Conservation (phyloP, 2,329 filamentous ascomycete genomes). For the Alternaria arborescens region DNA sequence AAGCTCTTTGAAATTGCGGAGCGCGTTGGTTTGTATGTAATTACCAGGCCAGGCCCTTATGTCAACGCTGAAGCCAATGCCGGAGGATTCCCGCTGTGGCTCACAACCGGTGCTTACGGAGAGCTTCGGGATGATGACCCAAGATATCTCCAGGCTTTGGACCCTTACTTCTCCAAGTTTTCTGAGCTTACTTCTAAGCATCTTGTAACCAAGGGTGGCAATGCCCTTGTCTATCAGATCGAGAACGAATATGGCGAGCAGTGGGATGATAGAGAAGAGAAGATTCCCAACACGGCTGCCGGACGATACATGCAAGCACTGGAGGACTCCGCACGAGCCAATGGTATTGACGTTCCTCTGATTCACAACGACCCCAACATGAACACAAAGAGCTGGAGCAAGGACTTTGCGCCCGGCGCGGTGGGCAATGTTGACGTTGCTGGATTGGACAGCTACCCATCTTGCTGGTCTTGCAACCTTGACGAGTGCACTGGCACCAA, state of each 20-base stretch:
- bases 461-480: conserved; percentile 71
- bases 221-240: conserved; percentile 65
- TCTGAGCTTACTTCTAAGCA: conserved; percentile 62
- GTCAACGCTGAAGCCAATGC: conserved; percentile 71
- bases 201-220: conserved; percentile 66
- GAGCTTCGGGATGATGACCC: conserved; percentile 62
- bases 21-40: conserved; percentile 63
- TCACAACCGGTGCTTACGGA: conserved; percentile 68
- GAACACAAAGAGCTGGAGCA: conserved; percentile 66
- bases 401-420: conserved; percentile 63
- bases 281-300: conserved; percentile 59
- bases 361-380: conserved; percentile 69
- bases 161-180: conserved; percentile 62
- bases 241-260: conserved; percentile 64
- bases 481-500: conserved; percentile 68
- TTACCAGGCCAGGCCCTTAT: conserved; percentile 68
- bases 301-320: conserved; percentile 67
- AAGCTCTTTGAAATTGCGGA: conserved; percentile 63
- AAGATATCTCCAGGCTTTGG: conserved; percentile 63
- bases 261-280: conserved; percentile 49
- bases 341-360: conserved; percentile 67
- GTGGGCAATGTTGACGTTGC: conserved; percentile 64
- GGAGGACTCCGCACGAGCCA: conserved; percentile 61
- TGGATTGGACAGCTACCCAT: conserved; percentile 62
- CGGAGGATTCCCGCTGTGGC: conserved; percentile 69